phyloP scores from a whole-genome alignment of 2,329 filamentous ascomycete species.

The Macrophomina tecta region DNA sequence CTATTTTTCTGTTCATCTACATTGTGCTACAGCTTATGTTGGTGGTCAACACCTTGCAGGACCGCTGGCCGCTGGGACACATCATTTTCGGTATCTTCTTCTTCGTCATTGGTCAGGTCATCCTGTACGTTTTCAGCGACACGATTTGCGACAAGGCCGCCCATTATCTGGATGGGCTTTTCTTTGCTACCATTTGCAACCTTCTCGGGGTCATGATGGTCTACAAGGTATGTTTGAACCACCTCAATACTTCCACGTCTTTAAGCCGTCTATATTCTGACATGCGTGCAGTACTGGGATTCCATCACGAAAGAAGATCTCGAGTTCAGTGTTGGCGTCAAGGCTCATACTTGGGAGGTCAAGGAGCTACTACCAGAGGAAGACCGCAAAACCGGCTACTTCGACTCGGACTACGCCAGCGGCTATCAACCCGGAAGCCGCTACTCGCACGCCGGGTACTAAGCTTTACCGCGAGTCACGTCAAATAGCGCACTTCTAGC shows the following conservation, averaged over 20 bases:
- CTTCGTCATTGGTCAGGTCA: slow-evolving; percentile 88
- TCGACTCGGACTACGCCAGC: slow-evolving; percentile 64
- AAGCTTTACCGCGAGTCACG: background rate
- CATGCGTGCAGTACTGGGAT: slow-evolving; percentile 82
- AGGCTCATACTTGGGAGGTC: slow-evolving; percentile 97
- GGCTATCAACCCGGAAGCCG: slow-evolving; percentile 46
- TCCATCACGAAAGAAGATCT: slow-evolving; percentile 98
- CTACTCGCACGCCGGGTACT: slow-evolving; percentile 31
- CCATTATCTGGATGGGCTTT: slow-evolving; percentile 93
- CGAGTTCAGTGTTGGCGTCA: slow-evolving; percentile 94
- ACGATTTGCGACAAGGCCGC: slow-evolving; percentile 82
- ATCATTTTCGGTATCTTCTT: slow-evolving; percentile 90
- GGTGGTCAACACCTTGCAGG: slow-evolving; percentile 87
- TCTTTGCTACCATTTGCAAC: slow-evolving; percentile 94
- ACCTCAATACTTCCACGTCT: slow-evolving; percentile 2
- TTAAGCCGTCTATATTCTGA: slow-evolving; percentile 13
- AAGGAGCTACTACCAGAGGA: slow-evolving; percentile 84
- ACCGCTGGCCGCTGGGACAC: slow-evolving; percentile 93
- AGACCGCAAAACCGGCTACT: slow-evolving; percentile 77
- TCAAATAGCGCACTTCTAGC: background rate
- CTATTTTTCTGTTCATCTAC: slow-evolving; percentile 84
- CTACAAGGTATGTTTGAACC: slow-evolving; percentile 75
- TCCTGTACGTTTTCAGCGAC: slow-evolving; percentile 88
- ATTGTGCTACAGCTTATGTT: slow-evolving; percentile 86
- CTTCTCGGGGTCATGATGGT: slow-evolving; percentile 98